phyloP scores from a whole-genome alignment of 352 stramenopile species.

The Pythium myriotylum region DNA sequence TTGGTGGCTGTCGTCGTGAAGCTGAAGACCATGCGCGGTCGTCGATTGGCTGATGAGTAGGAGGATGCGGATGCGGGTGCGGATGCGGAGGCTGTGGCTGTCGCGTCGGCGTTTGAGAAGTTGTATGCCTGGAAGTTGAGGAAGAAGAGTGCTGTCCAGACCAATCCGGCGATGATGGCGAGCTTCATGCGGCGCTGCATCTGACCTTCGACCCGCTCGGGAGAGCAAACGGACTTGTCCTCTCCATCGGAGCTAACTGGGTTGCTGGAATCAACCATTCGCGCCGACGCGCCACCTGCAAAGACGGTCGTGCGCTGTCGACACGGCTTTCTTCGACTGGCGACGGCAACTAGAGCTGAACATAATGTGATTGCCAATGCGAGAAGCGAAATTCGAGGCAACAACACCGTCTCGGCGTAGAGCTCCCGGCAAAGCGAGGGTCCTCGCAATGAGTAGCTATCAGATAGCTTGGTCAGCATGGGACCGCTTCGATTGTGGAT shows the following conservation, averaged over 20 bases:
- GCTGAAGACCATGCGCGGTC: slow-evolving; percentile 56
- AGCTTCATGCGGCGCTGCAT: slow-evolving; percentile 31
- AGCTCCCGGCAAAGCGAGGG: slow-evolving; percentile 26
- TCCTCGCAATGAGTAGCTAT: no score
- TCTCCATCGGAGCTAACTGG: no score
- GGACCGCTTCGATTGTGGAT: no score
- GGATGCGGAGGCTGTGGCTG: no score
- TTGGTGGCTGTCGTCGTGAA: slow-evolving; percentile 50
- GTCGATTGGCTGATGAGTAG: slow-evolving; percentile 25
- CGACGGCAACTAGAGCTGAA: slow-evolving; percentile 13
- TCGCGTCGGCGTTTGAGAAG: no score
- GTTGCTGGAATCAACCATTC: no score
- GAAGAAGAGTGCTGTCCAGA: slow-evolving; percentile 44
- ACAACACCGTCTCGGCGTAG: slow-evolving; percentile 45
- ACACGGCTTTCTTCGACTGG: slow-evolving; percentile 1
- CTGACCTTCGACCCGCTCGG: background rate
- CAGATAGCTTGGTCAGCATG: no score
- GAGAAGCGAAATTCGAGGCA: slow-evolving; percentile 43
- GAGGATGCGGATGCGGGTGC: no score
- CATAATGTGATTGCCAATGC: slow-evolving; percentile 28
- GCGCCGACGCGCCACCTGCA: no score
- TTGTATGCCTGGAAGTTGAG: slow-evolving; percentile 42
- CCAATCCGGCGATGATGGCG: slow-evolving; percentile 32
- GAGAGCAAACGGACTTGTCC: slow-evolving; percentile 12
- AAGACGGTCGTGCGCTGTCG: no score